phyloP scores from a whole-genome alignment of 495 filamentous ascomycete species.

The Astrothelium macrocarpum region DNA sequence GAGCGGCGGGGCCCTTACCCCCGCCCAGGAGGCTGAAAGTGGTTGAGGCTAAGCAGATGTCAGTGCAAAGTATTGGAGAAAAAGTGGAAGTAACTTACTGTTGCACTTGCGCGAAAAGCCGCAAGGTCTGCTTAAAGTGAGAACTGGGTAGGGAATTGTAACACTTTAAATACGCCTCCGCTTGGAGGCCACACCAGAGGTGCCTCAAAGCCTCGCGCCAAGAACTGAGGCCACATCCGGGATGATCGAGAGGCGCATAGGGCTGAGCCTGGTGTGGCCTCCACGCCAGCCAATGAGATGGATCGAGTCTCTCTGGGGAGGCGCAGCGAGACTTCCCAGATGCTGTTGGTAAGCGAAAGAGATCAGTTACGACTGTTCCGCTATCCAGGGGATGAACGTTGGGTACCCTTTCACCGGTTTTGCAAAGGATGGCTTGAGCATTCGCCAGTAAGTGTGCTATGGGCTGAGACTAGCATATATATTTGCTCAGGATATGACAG shows the following conservation, averaged over 20 bases:
- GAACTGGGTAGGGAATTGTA: neutral
- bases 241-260: neutral
- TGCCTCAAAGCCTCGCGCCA: neutral
- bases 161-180: neutral
- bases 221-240: neutral
- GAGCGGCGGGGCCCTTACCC: neutral
- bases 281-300: neutral
- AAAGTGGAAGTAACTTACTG: neutral
- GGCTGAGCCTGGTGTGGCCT: neutral
- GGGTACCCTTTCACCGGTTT: too few relatives aligned
- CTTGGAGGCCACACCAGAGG: neutral
- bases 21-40: neutral
- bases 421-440: too few relatives aligned
- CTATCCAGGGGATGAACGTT: too few relatives aligned
- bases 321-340: too few relatives aligned
- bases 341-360: too few relatives aligned
- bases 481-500: too few relatives aligned
- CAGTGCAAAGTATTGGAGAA: neutral
- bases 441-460: too few relatives aligned
- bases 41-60: neutral
- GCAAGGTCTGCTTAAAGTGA: neutral
- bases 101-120: neutral
- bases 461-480: too few relatives aligned
- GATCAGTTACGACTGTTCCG: neutral
- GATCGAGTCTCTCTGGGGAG: neutral